Evolutionary conservation across 371 early-diverging fungal genomes (phyloP).

Genomic region (Amoeboradix gromovi): DNA sequence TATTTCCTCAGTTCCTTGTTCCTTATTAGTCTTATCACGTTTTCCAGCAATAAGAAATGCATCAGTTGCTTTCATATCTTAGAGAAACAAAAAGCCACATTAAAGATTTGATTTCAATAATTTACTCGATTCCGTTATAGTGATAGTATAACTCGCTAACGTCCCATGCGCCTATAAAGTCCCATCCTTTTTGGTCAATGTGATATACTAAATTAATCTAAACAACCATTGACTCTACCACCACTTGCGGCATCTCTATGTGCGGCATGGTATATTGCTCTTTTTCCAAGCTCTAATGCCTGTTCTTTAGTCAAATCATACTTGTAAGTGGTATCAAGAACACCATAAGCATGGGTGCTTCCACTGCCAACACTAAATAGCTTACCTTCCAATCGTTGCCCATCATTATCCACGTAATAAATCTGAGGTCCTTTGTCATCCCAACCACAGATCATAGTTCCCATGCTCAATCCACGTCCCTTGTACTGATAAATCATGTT

Average conservation of each 20-base stretch:
- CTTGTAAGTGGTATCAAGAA: constrained; percentile 71
- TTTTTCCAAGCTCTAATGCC: constrained; percentile 76
- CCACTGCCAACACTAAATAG: constrained; percentile 94
- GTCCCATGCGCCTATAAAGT: constrained; percentile 49
- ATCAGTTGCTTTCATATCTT: background rate
- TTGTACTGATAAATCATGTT: constrained; percentile 93
- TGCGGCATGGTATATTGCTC: constrained; percentile 94
- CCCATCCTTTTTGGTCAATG: constrained; percentile 72
- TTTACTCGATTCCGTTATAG: background rate
- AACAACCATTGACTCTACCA: constrained; percentile 57
- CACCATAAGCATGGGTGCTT: constrained; percentile 88
- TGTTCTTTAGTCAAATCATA: constrained; percentile 66
- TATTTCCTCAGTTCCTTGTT: no score
- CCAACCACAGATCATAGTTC: constrained; percentile 99
- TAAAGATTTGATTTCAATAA: background rate
- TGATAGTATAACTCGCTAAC: constrained; percentile 50
- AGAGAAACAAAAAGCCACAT: no score
- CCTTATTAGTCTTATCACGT: background rate
- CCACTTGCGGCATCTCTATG: constrained; percentile 96
- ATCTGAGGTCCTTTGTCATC: constrained; percentile 88
- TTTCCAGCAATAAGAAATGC: background rate
- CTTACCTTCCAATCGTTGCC: constrained; percentile 64
- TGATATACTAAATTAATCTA: constrained; percentile 41
- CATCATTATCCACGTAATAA: constrained; percentile 95
- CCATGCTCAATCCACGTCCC: constrained; percentile 97